Evolutionary conservation across 129 eudicot species (phyloP).

Genomic region (Flaveria brownii): DNA sequence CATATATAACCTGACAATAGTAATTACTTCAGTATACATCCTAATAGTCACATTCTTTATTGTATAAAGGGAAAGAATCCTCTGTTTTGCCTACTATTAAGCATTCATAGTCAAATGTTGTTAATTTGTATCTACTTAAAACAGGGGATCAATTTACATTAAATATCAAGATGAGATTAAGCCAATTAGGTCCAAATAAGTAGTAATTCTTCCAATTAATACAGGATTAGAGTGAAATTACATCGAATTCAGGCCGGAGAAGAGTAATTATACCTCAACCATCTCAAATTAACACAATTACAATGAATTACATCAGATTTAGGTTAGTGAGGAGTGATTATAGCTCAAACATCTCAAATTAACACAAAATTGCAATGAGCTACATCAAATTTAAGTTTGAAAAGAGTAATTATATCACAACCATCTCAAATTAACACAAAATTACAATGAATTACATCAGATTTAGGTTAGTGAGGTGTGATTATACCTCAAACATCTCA

Average conservation of each 20-base stretch:
- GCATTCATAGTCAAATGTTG: too few relatives aligned
- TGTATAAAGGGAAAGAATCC: not conserved
- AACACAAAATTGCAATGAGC: too few relatives aligned
- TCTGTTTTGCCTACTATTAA: too few relatives aligned
- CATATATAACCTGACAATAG: constrained; percentile 55
- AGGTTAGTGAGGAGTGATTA: not conserved
- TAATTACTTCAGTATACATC: not conserved
- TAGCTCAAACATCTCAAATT: constrained; percentile 85
- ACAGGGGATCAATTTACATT: not conserved
- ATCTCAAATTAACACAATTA: constrained; percentile 36
- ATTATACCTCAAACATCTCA: constrained; percentile 93
- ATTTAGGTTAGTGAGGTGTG: not conserved
- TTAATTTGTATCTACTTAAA: not conserved
- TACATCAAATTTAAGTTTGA: not conserved
- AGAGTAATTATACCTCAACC: constrained; percentile 75
- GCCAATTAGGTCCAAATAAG: not conserved
- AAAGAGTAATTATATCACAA: constrained; percentile 60
- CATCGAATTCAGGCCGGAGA: not conserved
- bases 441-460: not conserved
- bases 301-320: not conserved
- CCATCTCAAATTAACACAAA: constrained; percentile 49
- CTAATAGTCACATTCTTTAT: constrained; percentile 1
- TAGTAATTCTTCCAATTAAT: not conserved
- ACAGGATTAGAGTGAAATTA: not conserved
- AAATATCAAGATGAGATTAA: not conserved